Percentiles rank a stretch among this genome's conserved stretches.
These are phyloP conservation scores for Hanseniaspora lachancei DNA, from an alignment of 805 yeast genomes.

Conservation along the genomic window DNA sequence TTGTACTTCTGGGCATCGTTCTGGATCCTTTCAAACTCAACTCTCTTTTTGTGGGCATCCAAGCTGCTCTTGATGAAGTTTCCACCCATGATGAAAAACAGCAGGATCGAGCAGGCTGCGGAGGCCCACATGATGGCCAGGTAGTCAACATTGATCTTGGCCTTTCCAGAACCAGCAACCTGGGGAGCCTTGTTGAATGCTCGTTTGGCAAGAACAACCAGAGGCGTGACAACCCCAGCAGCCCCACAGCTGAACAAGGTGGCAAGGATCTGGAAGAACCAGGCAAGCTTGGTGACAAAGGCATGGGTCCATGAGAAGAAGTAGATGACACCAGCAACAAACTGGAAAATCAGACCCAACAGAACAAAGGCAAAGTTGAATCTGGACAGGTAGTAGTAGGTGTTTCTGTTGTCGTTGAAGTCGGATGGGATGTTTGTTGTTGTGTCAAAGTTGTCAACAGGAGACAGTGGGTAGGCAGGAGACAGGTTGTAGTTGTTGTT, in stretches of 20 bases:
- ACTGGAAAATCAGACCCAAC: constrained; percentile 48
- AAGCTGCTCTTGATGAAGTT: constrained; percentile 20
- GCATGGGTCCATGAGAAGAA: constrained; percentile 44
- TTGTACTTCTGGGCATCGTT: constrained; percentile 18
- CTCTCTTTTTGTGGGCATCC: constrained; percentile 17
- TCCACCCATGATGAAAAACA: constrained; percentile 16
- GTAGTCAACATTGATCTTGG: constrained; percentile 43
- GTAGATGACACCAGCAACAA: constrained; percentile 45
- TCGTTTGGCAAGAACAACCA: constrained; percentile 56
- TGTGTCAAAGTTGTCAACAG: constrained; percentile 58
- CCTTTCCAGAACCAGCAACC: constrained; percentile 24
- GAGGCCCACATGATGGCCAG: constrained; percentile 64
- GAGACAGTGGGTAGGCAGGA: constrained; percentile 65
- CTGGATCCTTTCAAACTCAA: constrained; percentile 16
- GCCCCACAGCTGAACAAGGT: constrained; percentile 46
- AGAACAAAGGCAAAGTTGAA: constrained; percentile 52
- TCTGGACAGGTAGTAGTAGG: constrained; percentile 52
- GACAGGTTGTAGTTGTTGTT: constrained; percentile 30
- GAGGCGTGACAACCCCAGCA: constrained; percentile 63
- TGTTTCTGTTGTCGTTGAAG: constrained; percentile 41
- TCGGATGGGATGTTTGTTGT: constrained; percentile 37
- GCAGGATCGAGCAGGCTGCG: constrained; percentile 29
- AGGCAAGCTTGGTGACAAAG: constrained; percentile 41
- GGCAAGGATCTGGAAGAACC: constrained; percentile 40
- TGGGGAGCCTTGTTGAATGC: constrained; percentile 37